phyloP scores from a whole-genome alignment of 306 rosid genomes.

The Vigna angularis region DNA sequence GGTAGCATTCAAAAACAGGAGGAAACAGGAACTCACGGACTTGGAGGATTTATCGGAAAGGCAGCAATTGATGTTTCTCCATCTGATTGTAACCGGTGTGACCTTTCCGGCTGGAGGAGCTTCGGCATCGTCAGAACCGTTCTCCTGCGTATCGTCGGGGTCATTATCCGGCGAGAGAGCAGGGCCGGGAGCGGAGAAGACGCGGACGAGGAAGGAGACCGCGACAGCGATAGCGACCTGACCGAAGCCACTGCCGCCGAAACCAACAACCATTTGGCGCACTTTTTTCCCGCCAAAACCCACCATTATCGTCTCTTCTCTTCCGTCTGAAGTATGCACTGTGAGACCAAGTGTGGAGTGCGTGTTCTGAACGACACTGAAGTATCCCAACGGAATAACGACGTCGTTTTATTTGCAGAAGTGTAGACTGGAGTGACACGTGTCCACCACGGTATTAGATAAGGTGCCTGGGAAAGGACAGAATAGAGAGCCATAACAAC shows the following conservation, averaged over 20 bases:
- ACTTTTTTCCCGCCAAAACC: conserved; percentile 71
- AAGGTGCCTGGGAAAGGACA: conserved; percentile 49
- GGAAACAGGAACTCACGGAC: conserved; percentile 56
- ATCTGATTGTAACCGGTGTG: conserved; percentile 75
- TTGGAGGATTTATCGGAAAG: conserved; percentile 68
- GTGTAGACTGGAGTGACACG: conserved; percentile 55
- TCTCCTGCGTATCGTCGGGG: conserved; percentile 45
- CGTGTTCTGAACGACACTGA: not conserved
- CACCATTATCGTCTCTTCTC: conserved; percentile 50
- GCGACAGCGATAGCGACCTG: conserved; percentile 78
- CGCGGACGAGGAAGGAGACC: conserved; percentile 70
- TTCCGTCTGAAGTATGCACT: conserved; percentile 10
- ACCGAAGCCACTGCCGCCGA: conserved; percentile 73
- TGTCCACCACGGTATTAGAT: conserved; percentile 56
- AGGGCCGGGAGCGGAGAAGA: conserved; percentile 77
- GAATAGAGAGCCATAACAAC: not conserved
- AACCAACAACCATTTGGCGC: conserved; percentile 58
- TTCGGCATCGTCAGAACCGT: conserved; percentile 41
- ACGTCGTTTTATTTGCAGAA: conserved; percentile 31
- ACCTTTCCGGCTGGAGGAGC: conserved; percentile 49
- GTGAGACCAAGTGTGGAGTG: conserved; percentile 14
- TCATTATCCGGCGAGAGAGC: conserved; percentile 61
- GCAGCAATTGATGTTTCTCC: conserved; percentile 81
- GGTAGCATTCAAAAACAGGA: not conserved
- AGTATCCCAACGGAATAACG: conserved; percentile 33